These are phyloP conservation scores for Fonsecaea pedrosoi DNA, from an alignment of 2,329 filamentous ascomycete species.

Conservation along the genomic window DNA sequence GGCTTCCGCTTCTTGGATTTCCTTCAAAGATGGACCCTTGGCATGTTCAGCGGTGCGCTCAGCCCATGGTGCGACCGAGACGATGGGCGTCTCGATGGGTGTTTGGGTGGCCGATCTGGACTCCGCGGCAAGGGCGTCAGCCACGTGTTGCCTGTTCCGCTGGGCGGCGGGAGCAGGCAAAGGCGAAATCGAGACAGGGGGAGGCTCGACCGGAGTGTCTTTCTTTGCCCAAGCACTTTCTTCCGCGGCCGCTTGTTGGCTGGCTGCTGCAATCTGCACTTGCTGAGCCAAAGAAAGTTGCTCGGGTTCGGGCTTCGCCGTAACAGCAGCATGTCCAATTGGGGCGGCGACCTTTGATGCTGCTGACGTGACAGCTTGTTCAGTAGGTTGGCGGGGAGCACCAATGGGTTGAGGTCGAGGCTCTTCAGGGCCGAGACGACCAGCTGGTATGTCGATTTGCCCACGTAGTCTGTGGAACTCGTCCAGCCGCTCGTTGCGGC, in stretches of 20 bases:
- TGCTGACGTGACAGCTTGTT: slow-evolving; percentile 38
- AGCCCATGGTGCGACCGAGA: slow-evolving; percentile 92
- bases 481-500: slow-evolving; percentile 71
- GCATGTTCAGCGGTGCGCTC: slow-evolving; percentile 76
- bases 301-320: slow-evolving; percentile 48
- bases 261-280: slow-evolving; percentile 73
- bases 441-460: slow-evolving; percentile 64
- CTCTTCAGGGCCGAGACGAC: slow-evolving; percentile 47
- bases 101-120: slow-evolving; percentile 79
- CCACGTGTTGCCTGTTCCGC: slow-evolving; percentile 80
- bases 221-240: slow-evolving; percentile 60
- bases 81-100: slow-evolving; percentile 67
- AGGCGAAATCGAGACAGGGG: slow-evolving; percentile 77
- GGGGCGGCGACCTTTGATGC: slow-evolving; percentile 29
- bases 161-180: slow-evolving; percentile 89
- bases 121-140: slow-evolving; percentile 71
- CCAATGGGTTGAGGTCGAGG: slow-evolving; percentile 51
- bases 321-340: slow-evolving; percentile 25
- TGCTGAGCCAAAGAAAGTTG: slow-evolving; percentile 79
- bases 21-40: slow-evolving; percentile 89
- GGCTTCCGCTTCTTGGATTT: slow-evolving; percentile 95
- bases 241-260: slow-evolving; percentile 39
- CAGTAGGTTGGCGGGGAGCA: slow-evolving; percentile 41
- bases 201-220: slow-evolving; percentile 66
- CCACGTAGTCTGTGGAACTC: slow-evolving; percentile 82